phyloP scores from a whole-genome alignment of 2,329 filamentous ascomycete genomes.

The Neospermospora avenae region DNA sequence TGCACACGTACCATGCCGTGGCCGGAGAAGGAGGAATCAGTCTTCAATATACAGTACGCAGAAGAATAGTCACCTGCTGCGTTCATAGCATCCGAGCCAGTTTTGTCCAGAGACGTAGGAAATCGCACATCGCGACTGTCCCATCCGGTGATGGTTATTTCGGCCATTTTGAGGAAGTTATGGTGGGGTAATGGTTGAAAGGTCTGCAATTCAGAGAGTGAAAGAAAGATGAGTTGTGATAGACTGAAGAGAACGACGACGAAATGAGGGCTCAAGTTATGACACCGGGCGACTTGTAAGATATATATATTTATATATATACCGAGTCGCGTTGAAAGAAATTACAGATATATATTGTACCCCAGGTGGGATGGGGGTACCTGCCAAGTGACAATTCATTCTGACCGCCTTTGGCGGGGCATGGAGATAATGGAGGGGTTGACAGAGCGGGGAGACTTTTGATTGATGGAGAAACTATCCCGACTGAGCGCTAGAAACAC shows the following conservation, averaged over 20 bases:
- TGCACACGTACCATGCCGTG: slow-evolving; percentile 67
- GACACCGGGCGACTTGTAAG: background rate
- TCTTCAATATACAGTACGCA: slow-evolving; percentile 90
- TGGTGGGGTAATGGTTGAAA: background rate
- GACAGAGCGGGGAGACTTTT: background rate
- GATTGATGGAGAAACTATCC: slow-evolving; percentile 23
- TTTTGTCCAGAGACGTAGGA: slow-evolving; percentile 91
- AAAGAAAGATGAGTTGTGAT: background rate
- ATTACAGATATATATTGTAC: background rate
- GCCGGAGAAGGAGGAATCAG: slow-evolving; percentile 66
- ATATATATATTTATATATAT: background rate
- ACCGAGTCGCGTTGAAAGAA: background rate
- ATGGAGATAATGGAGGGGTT: slow-evolving; percentile 7
- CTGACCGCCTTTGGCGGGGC: slow-evolving; percentile 5
- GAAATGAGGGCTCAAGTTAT: background rate
- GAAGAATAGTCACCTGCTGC: slow-evolving; percentile 88
- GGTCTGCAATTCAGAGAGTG: background rate
- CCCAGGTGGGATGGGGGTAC: background rate
- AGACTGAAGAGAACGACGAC: slow-evolving; percentile 1
- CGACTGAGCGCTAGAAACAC: background rate
- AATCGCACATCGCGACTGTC: slow-evolving; percentile 72
- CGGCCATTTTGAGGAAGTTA: slow-evolving; percentile 39
- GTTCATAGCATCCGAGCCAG: slow-evolving; percentile 97
- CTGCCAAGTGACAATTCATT: slow-evolving; percentile 4
- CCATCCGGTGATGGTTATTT: slow-evolving; percentile 71